Conservation (phyloP, 257 asterid species). For the Haberlea rhodopensis region DNA sequence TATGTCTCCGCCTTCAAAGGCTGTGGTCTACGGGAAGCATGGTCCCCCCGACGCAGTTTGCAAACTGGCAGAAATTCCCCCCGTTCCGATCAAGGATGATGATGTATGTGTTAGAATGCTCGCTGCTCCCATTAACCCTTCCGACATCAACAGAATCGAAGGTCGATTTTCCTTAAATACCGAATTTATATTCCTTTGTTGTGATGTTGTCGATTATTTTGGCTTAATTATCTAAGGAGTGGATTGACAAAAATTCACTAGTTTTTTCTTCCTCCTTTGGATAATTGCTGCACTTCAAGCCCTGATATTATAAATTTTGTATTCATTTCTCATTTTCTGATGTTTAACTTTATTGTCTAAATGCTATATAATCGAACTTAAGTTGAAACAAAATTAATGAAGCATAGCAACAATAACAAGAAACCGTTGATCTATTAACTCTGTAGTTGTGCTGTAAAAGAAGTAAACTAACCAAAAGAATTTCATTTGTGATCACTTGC, state of each 20-base stretch:
- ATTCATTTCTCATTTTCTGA: no score
- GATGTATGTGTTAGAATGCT: conserved; percentile 97
- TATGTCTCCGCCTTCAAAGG: conserved; percentile 82
- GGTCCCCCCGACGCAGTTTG: conserved; percentile 86
- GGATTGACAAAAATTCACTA: background rate
- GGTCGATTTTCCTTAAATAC: conserved; percentile 34
- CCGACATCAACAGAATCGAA: conserved; percentile 90
- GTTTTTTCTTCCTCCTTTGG: no score
- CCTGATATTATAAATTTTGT: no score
- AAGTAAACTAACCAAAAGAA: no score
- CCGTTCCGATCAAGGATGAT: conserved; percentile 62
- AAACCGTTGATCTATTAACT: background rate
- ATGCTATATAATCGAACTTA: no score
- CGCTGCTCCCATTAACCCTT: conserved; percentile 94
- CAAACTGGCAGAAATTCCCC: conserved; percentile 65
- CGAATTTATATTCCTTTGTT: background rate
- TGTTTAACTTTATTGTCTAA: no score
- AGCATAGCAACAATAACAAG: background rate
- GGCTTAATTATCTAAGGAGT: background rate
- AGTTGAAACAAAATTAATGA: background rate
- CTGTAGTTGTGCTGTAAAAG: background rate
- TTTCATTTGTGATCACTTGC: no score
- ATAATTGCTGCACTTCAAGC: no score
- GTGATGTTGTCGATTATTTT: conserved; percentile 4
- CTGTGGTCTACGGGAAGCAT: conserved; percentile 77